phyloP scores from a whole-genome alignment of 202 grass and related monocot species.

The Sporobolus alterniflorus region DNA sequence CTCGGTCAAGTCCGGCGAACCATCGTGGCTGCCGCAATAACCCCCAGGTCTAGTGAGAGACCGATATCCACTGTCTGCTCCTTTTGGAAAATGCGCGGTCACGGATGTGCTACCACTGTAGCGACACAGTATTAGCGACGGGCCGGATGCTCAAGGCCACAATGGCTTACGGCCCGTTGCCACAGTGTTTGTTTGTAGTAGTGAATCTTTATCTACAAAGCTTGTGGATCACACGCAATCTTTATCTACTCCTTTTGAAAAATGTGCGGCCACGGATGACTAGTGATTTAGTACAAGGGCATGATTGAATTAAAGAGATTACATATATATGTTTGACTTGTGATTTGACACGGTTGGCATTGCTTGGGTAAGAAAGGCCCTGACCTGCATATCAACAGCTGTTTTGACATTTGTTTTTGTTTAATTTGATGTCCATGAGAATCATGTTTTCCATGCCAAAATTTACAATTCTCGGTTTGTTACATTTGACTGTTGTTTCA shows the following conservation, averaged over 20 bases:
- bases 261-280: neutral
- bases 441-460: neutral
- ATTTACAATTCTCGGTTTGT: neutral
- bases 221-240: constrained; percentile 16
- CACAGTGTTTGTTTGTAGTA: no score
- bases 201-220: no score
- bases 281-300: neutral
- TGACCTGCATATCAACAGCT: neutral
- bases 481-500: no score
- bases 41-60: no score
- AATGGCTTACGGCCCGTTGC: no score
- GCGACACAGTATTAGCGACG: no score
- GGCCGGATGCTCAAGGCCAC: no score
- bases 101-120: no score
- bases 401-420: neutral
- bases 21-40: no score
- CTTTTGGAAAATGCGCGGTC: constrained; percentile 4
- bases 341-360: neutral
- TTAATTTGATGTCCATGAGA: neutral
- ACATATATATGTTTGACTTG: constrained; percentile 16
- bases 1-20: no score
- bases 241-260: constrained; percentile 22
- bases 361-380: neutral
- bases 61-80: no score
- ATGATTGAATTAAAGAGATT: neutral